Conservation (phyloP, 1,284 basidiomycete genomes). For the Ceratobasidium sp. region DNA sequence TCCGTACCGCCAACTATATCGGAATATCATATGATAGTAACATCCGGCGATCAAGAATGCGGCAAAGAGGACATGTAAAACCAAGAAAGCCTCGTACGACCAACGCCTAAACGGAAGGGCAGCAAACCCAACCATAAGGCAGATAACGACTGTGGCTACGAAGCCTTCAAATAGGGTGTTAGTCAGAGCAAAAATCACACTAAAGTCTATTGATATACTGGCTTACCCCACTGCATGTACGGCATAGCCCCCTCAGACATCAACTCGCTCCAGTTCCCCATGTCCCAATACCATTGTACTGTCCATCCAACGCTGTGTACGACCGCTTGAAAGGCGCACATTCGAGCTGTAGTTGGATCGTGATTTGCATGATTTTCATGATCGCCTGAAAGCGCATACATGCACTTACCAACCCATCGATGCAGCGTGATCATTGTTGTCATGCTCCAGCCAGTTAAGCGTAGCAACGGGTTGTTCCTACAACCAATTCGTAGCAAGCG, state of each 20-base stretch:
- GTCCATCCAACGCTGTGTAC: slow-evolving; percentile 23
- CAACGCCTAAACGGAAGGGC: slow-evolving; percentile 16
- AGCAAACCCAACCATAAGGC: slow-evolving; percentile 35
- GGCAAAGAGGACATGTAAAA: slow-evolving; percentile 20
- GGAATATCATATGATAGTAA: slow-evolving; percentile 32
- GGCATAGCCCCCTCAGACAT: slow-evolving; percentile 16
- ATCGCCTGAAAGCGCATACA: neutral
- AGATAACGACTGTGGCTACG: slow-evolving; percentile 19
- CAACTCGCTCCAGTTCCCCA: neutral
- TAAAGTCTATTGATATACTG: neutral
- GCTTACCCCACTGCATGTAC: slow-evolving; percentile 37
- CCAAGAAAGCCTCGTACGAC: slow-evolving; percentile 31
- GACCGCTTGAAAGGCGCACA: slow-evolving; percentile 29
- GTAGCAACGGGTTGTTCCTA: slow-evolving; percentile 21
- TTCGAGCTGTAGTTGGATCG: neutral
- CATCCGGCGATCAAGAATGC: slow-evolving; percentile 10
- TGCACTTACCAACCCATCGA: slow-evolving; percentile 33
- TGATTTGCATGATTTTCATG: neutral
- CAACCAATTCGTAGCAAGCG: neutral
- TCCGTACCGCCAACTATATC: slow-evolving; percentile 15
- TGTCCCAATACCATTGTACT: slow-evolving; percentile 22
- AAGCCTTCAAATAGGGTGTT: neutral
- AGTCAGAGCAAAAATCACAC: neutral
- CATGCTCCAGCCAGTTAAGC: slow-evolving; percentile 7
- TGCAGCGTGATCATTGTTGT: slow-evolving; percentile 28